Evolutionary conservation across 1,284 basidiomycete genomes (phyloP).

Genomic region (Tylopilus sp.): DNA sequence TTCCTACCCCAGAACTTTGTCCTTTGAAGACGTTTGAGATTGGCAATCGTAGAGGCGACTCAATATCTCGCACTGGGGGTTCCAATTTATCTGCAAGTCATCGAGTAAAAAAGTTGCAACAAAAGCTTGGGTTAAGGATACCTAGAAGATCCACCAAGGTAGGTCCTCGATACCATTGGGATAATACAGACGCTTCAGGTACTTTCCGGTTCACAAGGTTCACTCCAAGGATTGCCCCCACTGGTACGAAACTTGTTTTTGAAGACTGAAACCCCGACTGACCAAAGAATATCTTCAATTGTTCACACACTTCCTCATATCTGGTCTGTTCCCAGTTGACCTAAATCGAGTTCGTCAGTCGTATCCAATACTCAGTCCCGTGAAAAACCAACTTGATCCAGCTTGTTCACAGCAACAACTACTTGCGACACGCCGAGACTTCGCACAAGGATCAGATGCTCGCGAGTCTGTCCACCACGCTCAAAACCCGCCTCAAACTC

Average conservation of each 20-base stretch:
- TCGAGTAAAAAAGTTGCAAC: not conserved
- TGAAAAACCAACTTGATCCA: constrained; percentile 71
- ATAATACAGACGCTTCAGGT: constrained; percentile 49
- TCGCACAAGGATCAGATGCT: constrained; percentile 90
- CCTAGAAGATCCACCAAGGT: constrained; percentile 85
- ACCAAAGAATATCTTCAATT: constrained; percentile 78
- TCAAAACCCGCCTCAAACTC: constrained; percentile 97
- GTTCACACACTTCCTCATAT: constrained; percentile 81
- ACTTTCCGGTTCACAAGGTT: constrained; percentile 68
- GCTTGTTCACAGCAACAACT: constrained; percentile 92
- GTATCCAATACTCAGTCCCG: not conserved
- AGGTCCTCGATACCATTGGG: constrained; percentile 83
- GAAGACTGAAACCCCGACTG: constrained; percentile 83
- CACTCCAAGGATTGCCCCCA: constrained; percentile 87
- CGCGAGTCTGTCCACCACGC: constrained; percentile 93
- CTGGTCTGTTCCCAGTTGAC: constrained; percentile 81
- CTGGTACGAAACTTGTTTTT: constrained; percentile 85
- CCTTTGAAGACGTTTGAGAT: constrained; percentile 96
- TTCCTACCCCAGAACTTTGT: constrained; percentile 76
- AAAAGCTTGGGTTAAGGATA: constrained; percentile 33
- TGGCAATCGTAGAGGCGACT: constrained; percentile 80
- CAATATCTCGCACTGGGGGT: constrained; percentile 78
- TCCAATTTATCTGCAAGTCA: constrained; percentile 67
- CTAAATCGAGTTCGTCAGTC: constrained; percentile 42
- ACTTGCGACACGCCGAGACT: constrained; percentile 95